Conservation (phyloP, 1,139 yeast genomes). For the Trichomonascaceae sp. region DNA sequence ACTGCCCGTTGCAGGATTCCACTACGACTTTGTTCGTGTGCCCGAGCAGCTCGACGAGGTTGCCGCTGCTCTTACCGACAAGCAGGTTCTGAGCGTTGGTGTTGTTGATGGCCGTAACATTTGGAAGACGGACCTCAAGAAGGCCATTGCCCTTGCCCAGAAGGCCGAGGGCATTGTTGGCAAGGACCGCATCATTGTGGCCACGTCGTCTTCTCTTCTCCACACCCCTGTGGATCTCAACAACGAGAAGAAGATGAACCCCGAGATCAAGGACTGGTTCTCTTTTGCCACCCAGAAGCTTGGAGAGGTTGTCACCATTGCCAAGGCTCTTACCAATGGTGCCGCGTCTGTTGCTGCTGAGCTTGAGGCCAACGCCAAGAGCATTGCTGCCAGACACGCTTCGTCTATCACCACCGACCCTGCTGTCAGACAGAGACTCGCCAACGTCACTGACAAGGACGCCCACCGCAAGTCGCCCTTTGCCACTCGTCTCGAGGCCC, state of each 20-base stretch:
- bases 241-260: constrained; percentile 80
- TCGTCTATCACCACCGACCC: constrained; percentile 86
- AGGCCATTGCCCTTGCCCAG: constrained; percentile 70
- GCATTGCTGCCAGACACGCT: constrained; percentile 73
- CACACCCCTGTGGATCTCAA: constrained; percentile 97
- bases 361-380: constrained; percentile 74
- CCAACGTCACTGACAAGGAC: constrained; percentile 59
- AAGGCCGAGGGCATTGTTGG: constrained; percentile 79
- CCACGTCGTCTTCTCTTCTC: constrained; percentile 92
- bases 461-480: constrained; percentile 72
- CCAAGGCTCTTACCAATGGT: constrained; percentile 61
- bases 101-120: constrained; percentile 97
- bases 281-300: constrained; percentile 96
- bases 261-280: constrained; percentile 93
- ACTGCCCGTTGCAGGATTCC: constrained; percentile 90
- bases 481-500: constrained; percentile 77
- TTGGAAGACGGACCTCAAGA: constrained; percentile 92
- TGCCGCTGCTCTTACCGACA: constrained; percentile 44
- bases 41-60: constrained; percentile 93
- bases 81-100: constrained; percentile 88
- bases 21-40: constrained; percentile 90
- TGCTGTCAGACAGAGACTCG: constrained; percentile 79
- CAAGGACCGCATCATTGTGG: constrained; percentile 74
- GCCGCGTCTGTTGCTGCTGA: constrained; percentile 53
- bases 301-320: constrained; percentile 76